phyloP scores from a whole-genome alignment of 2,329 filamentous ascomycete genomes.

The Sclerotinia nivalis region DNA sequence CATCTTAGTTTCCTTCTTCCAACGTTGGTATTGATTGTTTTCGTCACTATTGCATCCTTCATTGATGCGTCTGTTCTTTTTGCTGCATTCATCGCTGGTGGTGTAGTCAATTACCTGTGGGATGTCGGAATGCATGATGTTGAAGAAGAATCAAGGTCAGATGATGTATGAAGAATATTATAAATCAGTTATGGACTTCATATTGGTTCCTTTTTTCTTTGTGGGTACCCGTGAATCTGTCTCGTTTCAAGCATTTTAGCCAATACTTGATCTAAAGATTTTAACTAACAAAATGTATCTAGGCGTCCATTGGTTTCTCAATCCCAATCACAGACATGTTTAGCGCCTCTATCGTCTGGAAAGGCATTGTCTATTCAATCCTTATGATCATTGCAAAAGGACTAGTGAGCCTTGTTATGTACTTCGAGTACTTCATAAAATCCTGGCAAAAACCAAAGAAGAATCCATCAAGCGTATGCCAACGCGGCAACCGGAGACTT shows the following conservation, averaged over 20 bases:
- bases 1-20: constrained; percentile 31
- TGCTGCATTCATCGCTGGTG: constrained; percentile 53
- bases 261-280: not conserved
- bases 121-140: constrained; percentile 32
- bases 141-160: constrained; percentile 1
- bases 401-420: constrained; percentile 50
- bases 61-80: constrained; percentile 53
- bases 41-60: constrained; percentile 41
- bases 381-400: constrained; percentile 69
- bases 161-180: constrained; percentile 39
- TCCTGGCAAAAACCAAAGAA: not conserved
- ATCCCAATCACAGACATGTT: constrained; percentile 76
- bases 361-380: constrained; percentile 68
- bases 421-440: constrained; percentile 27
- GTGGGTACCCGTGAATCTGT: constrained; percentile 45
- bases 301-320: constrained; percentile 71
- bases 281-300: not conserved
- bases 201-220: constrained; percentile 62
- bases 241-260: not conserved
- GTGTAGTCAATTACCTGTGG: constrained; percentile 48
- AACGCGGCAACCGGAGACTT: not conserved
- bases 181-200: constrained; percentile 39
- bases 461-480: not conserved
- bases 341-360: constrained; percentile 63
- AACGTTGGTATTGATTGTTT: constrained; percentile 27